Evolutionary conservation across 345 rosid genomes (phyloP), one percentile per base, ranked within the genome.

Genomic region (Melaleuca quinquenervia): DNA sequence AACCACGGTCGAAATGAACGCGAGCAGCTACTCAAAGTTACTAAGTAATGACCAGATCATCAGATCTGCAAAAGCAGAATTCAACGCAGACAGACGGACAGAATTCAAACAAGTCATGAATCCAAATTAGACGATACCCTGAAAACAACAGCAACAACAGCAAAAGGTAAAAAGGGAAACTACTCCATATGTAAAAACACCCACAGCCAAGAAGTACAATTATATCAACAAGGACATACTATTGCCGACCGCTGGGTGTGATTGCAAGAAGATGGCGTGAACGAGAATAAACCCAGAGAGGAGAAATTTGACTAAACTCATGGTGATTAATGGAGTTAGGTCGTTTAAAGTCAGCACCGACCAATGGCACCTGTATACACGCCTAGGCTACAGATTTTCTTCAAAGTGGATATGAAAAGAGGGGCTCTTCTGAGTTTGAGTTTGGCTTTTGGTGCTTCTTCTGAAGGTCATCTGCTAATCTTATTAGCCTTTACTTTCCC

Each of bases 231-330:
- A 16, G 64, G 26, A 32, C 82, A 41, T 83, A 88, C 87, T 89
- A 29, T 56, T 82, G 64, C 88, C 83, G 75, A 48, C 74, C 58
- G 88, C 92, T 22, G 62, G 87, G 58, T 75, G 87, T 52, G 91
- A 86, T 76, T 88, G 88, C 88, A 90, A 89, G 88, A 89, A 80
- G 74, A 89, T 52, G 86, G 92, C 88, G 41, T 76, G 89, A 87
- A 85, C 88, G 51, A 88, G 52, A 27, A 84, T 86, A 36, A 82
- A 78, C 70, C 86, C 26, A 55, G 80, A 49, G 84, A 82, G 55
- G 44, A 82, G 76, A 64, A 64, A 32, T 4, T 64, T 32, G 45
- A 64, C 45, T 32, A 5, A 51, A 50, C 84, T 24, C 52, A 51
- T 50, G 58, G 20, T 51, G 58, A 51, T 51, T 27, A 51, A 51